Percentiles rank a stretch among this genome's conserved stretches.
phyloP scores from a whole-genome alignment of 2,329 filamentous ascomycete species.

The Colletotrichum horii region DNA sequence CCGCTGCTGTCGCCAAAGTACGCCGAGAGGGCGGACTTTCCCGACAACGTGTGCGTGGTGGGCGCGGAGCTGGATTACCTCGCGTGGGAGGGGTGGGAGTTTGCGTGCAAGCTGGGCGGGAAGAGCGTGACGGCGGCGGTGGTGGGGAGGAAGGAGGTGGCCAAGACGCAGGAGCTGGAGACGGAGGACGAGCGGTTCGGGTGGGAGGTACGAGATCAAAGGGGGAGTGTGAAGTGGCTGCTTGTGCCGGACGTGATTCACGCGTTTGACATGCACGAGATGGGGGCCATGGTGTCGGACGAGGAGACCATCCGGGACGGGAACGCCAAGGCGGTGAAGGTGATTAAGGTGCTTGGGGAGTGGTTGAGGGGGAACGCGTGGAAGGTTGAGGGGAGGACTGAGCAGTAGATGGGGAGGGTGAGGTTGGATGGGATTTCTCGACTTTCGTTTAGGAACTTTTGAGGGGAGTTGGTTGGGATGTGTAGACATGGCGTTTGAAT shows the following conservation, averaged over 20 bases:
- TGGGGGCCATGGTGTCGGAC: constrained; percentile 29
- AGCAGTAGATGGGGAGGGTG: background rate
- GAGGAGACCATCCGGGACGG: constrained; percentile 34
- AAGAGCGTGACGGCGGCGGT: background rate
- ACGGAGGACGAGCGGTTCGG: constrained; percentile 37
- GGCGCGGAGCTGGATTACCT: constrained; percentile 43
- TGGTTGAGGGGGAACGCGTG: constrained; percentile 35
- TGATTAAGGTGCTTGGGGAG: constrained; percentile 31
- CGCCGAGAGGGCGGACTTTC: constrained; percentile 33
- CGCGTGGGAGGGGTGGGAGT: constrained; percentile 21
- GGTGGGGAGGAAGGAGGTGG: constrained; percentile 20
- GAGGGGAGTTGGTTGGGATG: background rate
- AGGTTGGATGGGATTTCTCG: background rate
- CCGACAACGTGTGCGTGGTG: constrained; percentile 39
- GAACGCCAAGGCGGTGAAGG: constrained; percentile 32
- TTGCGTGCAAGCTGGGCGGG: constrained; percentile 25
- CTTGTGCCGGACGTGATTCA: constrained; percentile 47
- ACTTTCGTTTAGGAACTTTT: background rate
- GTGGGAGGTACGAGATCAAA: constrained; percentile 34
- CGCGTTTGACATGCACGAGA: constrained; percentile 41
- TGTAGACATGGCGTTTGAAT: background rate
- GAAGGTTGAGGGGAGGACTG: constrained; percentile 21
- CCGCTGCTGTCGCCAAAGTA: constrained; percentile 38
- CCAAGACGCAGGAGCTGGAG: constrained; percentile 24
- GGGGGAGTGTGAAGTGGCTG: constrained; percentile 41